These are phyloP conservation scores for Leishmania tarentolae DNA, from an alignment of 208 protist genomes.

Conservation along the genomic window DNA sequence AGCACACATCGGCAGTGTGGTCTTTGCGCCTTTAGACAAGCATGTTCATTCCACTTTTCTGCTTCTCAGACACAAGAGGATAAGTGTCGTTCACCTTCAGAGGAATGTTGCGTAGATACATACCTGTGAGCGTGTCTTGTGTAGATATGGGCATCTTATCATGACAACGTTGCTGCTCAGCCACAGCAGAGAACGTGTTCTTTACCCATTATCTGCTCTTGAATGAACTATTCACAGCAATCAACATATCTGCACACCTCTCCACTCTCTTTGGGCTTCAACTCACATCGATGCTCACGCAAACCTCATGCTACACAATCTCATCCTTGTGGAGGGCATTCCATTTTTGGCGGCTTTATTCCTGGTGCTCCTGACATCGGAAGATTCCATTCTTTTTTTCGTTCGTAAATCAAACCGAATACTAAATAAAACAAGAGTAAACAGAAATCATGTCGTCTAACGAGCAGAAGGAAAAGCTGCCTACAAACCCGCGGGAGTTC, in stretches of 20 bases:
- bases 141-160: neutral
- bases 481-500: constrained; percentile 55
- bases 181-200: neutral
- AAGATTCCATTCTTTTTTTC: neutral
- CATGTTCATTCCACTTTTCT: neutral
- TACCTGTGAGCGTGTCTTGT: neutral
- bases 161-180: neutral
- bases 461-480: constrained; percentile 20
- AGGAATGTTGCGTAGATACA: neutral
- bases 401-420: neutral
- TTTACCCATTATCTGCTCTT: neutral
- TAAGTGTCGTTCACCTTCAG: neutral
- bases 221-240: neutral
- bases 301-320: constrained; percentile 4
- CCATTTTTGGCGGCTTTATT: neutral
- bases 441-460: constrained; percentile 5
- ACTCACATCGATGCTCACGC: neutral
- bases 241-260: constrained; percentile 1
- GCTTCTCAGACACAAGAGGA: neutral
- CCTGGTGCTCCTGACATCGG: neutral
- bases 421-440: neutral
- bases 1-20: neutral
- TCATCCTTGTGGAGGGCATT: neutral
- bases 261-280: neutral
- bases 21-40: neutral